Base-by-base conservation (phyloP, 2,329 filamentous ascomycete genomes). In the Lachnum nothofagi region DNA sequence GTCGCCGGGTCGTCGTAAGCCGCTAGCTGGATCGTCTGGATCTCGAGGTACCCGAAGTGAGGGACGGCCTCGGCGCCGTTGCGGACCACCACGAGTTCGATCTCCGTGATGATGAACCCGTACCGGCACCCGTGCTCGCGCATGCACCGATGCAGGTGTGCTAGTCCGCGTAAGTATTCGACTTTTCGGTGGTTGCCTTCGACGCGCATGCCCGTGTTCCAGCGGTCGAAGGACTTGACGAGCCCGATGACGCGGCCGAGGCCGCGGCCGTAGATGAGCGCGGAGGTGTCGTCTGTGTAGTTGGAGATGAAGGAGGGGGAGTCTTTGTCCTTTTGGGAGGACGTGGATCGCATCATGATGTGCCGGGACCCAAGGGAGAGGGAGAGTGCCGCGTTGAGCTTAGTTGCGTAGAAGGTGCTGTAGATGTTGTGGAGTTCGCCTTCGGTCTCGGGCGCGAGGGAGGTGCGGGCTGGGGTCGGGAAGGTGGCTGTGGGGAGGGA, bases 51-150 rank as follows among this genome's bases (percentile, higher is more conserved):
- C n/a, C 91, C 91, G 63, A 95, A 96, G 65, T 89, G 83, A 0
- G 91, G 91, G 1, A 82, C 82, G 34, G 76, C 70, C 62, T 77
- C 84, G 59, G 66, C 79, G 44, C 91, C 90, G 57, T 86, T 88
- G 61, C 91, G 88, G 1, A 95, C 89, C 60, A 93, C 83, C 33
- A 96, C 84, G 7, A 96, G 82, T 71, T 97, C 91, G 60, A 95
- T 95, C 70, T 96, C 91, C 1, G 89, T 96, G 64, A 96, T 82
- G 68, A 97, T 91, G 74, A 95, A 97, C 46, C 91, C 91, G 68
- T 96, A 97, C 51, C 91, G 84, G 65, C 88, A 94, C 58, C 84
- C 83, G 70, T 95, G 88, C 70, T 95, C 89, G 67, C 91, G 89
- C 89, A 96, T 95, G 63, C 85, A 83, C 65, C 88, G 81, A 69